phyloP scores from a whole-genome alignment of 2,329 filamentous ascomycete genomes.

The Fonsecaea erecta region DNA sequence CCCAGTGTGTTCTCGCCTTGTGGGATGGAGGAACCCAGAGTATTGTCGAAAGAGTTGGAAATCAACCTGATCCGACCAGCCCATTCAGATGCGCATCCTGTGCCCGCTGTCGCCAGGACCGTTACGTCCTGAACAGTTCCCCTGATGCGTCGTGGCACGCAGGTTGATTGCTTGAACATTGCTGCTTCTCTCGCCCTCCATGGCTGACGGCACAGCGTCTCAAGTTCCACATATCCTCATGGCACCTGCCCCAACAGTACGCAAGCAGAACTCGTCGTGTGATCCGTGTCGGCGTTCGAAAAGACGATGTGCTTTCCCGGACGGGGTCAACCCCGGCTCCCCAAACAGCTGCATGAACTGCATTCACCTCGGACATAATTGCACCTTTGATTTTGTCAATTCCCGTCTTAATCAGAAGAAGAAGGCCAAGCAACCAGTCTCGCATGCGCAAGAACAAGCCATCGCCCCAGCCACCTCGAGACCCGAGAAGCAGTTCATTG shows the following conservation, averaged over 20 bases:
- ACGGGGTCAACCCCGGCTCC: background rate
- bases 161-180: background rate
- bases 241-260: background rate
- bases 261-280: constrained; percentile 32
- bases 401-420: constrained; percentile 16
- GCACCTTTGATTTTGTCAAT: constrained; percentile 28
- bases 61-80: background rate
- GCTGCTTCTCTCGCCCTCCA: background rate
- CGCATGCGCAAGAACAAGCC: constrained; percentile 4
- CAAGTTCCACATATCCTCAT: background rate
- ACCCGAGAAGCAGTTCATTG: background rate
- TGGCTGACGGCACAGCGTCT: background rate
- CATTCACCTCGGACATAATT: constrained; percentile 18
- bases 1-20: background rate
- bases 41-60: background rate
- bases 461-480: constrained; percentile 6
- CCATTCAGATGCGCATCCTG: background rate
- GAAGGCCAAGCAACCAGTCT: background rate
- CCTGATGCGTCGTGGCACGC: background rate
- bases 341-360: constrained; percentile 24
- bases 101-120: background rate
- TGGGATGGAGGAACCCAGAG: background rate
- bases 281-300: constrained; percentile 28
- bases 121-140: background rate
- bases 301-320: constrained; percentile 20